Evolutionary conservation across 306 rosid genomes (phyloP), one percentile per base, ranked within the genome.

Genomic region (Quercus wislizeni): DNA sequence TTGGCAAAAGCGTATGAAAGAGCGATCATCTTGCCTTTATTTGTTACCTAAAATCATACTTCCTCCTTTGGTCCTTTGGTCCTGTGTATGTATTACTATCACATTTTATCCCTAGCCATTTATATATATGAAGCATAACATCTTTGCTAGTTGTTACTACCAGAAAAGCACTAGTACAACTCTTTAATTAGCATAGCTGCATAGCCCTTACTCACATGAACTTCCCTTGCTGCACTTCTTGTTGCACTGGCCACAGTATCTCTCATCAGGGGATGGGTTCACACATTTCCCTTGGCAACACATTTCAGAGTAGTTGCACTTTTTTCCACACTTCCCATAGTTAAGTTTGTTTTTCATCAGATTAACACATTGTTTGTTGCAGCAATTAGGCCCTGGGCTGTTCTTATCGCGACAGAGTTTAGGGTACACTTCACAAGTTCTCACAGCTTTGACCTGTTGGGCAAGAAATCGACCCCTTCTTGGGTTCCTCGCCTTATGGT

Each of bases 281-380:
- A 89, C 91, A 18, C 91, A 91, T 78, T 78, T 75, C 1, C 93
- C 93, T 38, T 72, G 78, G 35, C 97, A 91, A 33, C 93, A 91
- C 12, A 86, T 76, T 83, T 89, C 85, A 1, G 74, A 67, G 43
- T 74, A 86, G 63, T 78, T 75, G 71, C 96, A 91, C 74, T 85
- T 91, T 83, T 85, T 87, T 55, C 96, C 91, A 68, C 96, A 91
- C 80, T 41, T 85, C 17, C 93, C 93, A 52, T 93, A 91, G 74
- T 91, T 91, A 15, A 77, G 27, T 54, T 49, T 74, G 57, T 91
- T 91, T 1, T 20, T 71, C 27, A 73, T 19, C 52, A 87, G 17
- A 7, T 86, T 77, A 2, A 91, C 90, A 46, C 96, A 89, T 68
- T 78, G 79, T 71, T 83, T 86, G 19, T 76, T 75, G 88, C 96